Base-by-base conservation (phyloP, 2,329 filamentous ascomycete genomes). In the Nakataea oryzae region DNA sequence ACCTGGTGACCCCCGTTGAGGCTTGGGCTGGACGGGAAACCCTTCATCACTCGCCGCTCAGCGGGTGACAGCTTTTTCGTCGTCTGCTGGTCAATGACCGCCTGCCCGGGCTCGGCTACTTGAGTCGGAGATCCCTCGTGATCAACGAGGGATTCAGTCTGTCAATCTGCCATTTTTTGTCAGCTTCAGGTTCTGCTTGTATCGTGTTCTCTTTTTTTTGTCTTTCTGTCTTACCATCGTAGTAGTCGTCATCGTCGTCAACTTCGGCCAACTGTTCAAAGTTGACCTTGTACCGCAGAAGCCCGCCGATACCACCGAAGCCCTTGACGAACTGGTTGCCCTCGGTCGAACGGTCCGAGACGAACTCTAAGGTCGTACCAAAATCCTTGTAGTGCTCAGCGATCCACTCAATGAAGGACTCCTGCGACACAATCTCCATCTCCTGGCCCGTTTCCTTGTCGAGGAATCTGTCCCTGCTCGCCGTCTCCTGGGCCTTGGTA, bases 261-360 rank as follows among this genome's bases (percentile, higher is more conserved):
- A 89, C 83, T 75, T 97, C 95, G 76, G 89, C 89, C 77, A 99
- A 85, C 78, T 99, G 96, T 80, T 99, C 96, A 80, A 99, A 99
- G 83, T 99, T 99, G 83, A 99, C 91, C 83, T 97, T 97, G 87
- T 99, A 99, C 70, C 95, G 92, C 74, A 99, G 86, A 72, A 99
- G 88, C 67, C 93, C 93, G 69, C 95, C 95, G 70, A 99, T 96
- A 73, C 95, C 95, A 87, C 95, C 95, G 73, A 99, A 99, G 66
- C 95, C 95, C 82, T 97, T 97, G 72, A 99, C 95, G 78, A 99
- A 99, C 81, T 99, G 95, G 79, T 99, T 99, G 74, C 95, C 95
- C 79, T 99, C 95, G 65, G 91, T 96, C 64, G 93, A 97, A 67
- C 92, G 89, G 75, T 99, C 96, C 59, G 95, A 97, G 67, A 99